Percentiles rank a stretch among this genome's conserved stretches.
Conservation (phyloP, 768 basidiomycete genomes). For the Hygrophoropsis aurantiaca region DNA sequence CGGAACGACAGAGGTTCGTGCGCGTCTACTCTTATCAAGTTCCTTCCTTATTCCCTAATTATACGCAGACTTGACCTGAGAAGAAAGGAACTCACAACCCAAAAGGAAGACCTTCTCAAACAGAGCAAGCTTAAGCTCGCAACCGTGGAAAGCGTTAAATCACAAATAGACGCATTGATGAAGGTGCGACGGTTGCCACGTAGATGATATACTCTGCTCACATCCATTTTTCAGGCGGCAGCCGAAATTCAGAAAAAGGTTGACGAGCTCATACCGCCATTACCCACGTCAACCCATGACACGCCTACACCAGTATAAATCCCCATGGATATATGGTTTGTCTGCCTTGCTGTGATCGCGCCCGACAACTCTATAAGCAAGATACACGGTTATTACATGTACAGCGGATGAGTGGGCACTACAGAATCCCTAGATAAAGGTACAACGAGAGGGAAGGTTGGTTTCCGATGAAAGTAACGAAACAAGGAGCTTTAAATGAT, state of each 20-base stretch:
- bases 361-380: constrained; percentile 9
- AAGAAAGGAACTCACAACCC: constrained; percentile 63
- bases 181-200: constrained; percentile 47
- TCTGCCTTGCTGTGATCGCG: background rate
- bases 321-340: constrained; percentile 7
- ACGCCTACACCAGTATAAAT: constrained; percentile 25
- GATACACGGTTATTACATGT: constrained; percentile 6
- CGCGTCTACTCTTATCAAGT: constrained; percentile 5
- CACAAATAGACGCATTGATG: constrained; percentile 72
- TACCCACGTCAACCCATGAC: constrained; percentile 29
- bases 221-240: constrained; percentile 49
- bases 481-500: constrained; percentile 2
- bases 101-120: constrained; percentile 80
- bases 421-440: constrained; percentile 28
- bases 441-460: constrained; percentile 25
- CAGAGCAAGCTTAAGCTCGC: constrained; percentile 72
- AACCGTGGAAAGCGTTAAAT: constrained; percentile 76
- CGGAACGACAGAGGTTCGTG: constrained; percentile 80
- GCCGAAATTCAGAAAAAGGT: constrained; percentile 76
- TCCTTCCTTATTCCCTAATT: constrained; percentile 5
- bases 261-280: constrained; percentile 58
- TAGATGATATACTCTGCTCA: constrained; percentile 9
- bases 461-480: constrained; percentile 20
- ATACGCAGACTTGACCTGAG: constrained; percentile 63
- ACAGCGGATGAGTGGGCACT: constrained; percentile 12